Evolutionary conservation across 306 rosid genomes (phyloP), one percentile per base, ranked within the genome.

Genomic region (Cucurbita ficifolia): DNA sequence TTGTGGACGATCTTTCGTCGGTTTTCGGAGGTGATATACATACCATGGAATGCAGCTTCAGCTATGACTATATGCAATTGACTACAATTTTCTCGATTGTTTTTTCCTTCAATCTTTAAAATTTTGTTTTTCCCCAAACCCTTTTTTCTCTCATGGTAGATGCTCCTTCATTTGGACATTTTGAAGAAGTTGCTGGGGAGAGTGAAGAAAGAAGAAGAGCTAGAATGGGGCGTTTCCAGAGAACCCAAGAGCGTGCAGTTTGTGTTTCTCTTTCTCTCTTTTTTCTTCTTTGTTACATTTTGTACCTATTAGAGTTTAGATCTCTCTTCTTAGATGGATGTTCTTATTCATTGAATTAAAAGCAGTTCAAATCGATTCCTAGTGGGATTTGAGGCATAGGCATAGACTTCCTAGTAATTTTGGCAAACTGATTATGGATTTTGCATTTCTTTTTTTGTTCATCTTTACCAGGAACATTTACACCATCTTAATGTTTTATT

Each of bases 141-240:
- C 17, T 63, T 56, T 80, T 77, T 75, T 50, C 39, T 45, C 43
- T 67, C 62, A 83, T 76, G 76, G 63, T 81, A 94, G 96, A 60
- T 77, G 86, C 90, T 75, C 43, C 85, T 9, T 75, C 76, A 72
- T 60, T 83, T 81, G 86, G 59, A 46, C 80, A 78, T 71, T 91
- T 91, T 39, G 46, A 82, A 77, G 99, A 91, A 80, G 76, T 90
- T 81, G 96, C 86, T 76, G 99, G 95, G 22, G 99, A 94, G 82
- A 82, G 86, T 82, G 92, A 88, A 83, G 99, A 91, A 76, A 89
- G 97, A 81, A 81, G 97, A 77, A 91, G 53, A 76, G 87, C 95
- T 6, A 86, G 99, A 85, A 78, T 83, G 76, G 87, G 81, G 75
- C 96, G 95, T 52, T 78, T 82, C 59, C 97, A 85, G 70, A 86